Base-by-base conservation (phyloP, 1,284 basidiomycete genomes). In the Tremellales sp. region DNA sequence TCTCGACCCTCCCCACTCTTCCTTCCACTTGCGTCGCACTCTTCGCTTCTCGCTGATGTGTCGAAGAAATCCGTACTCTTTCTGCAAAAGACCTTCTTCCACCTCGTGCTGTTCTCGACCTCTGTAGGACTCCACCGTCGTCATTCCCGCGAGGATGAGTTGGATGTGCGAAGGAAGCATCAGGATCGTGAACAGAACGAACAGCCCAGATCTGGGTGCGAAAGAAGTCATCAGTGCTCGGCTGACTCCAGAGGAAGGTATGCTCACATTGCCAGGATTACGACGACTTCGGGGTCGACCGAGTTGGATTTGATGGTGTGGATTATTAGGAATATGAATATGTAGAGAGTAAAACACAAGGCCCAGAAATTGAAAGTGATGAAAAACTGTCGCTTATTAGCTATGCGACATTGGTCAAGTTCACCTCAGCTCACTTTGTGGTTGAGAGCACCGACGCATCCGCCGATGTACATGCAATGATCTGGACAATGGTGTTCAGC, bases 391-490 rank as follows among this genome's bases (percentile, higher is more conserved):
- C 13, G 2, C 19, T n/a, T n/a, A 26, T 45, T 36, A 45, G 36
- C 10, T 8, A 21, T n/a, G n/a, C n/a, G n/a, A n/a, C n/a, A n/a
- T n/a, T n/a, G n/a, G n/a, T n/a, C n/a, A n/a, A n/a, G n/a, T n/a
- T n/a, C 19, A 5, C 7, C 1, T 4, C 3, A 2, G 45, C 60
- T 43, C 32, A 68, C 69, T 46, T 71, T 68, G 46, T 72, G 69
- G 47, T 73, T 73, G 5, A 50, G 51, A 68, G 67, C 71, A 2
- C 71, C 71, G 5, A 73, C 68, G 47, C 71, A 73, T 45, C 63
- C 64, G 3, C 69, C 70, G 5, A 73, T 55, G 69, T 69, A 72
- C 7, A 21, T 39, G 22, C 8, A 26, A 21, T 39, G 22, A 6
- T 25, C 22, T 39, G 50, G 50, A 34, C 46, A 56, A 42, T 51